Conservation (phyloP, 75 land plant genomes). For the Larix kaempferi region DNA sequence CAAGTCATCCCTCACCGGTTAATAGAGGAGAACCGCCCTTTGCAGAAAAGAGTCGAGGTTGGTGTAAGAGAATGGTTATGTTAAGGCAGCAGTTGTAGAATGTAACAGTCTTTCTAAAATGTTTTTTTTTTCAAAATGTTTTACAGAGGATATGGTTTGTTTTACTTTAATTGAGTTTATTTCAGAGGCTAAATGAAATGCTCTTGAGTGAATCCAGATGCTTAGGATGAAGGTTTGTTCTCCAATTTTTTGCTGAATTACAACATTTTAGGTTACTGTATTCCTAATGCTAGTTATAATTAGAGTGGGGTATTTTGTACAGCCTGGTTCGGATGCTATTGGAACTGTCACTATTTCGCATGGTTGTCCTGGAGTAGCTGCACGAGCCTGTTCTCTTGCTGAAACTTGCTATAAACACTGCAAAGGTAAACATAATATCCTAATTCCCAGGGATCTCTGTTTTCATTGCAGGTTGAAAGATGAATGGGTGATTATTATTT, state of each 20-base stretch:
- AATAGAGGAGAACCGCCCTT: no score
- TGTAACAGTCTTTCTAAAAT: no score
- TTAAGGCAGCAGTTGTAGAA: no score
- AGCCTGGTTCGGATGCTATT: constrained; percentile 99
- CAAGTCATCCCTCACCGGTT: no score
- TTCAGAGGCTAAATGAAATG: constrained; percentile 89
- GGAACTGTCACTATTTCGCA: constrained; percentile 90
- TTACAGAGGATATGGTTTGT: not conserved
- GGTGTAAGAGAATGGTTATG: no score
- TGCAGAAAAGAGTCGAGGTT: no score
- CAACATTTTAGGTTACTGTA: constrained; percentile 9
- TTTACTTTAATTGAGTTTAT: constrained; percentile 86
- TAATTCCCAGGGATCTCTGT: not conserved
- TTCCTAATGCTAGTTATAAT: not conserved
- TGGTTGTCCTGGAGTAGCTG: constrained; percentile 86
- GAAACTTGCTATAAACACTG: constrained; percentile 78
- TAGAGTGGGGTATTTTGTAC: constrained; percentile 5
- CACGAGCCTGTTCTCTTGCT: constrained; percentile 92
- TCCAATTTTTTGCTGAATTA: not conserved
- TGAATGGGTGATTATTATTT: not conserved
- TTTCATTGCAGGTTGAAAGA: no score
- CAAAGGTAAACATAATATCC: constrained; percentile 56
- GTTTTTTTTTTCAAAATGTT: not conserved
- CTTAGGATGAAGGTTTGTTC: constrained; percentile 88
- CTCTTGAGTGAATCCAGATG: constrained; percentile 98